phyloP scores from a whole-genome alignment of 2,329 filamentous ascomycete species.

The Exophiala oligosperma region DNA sequence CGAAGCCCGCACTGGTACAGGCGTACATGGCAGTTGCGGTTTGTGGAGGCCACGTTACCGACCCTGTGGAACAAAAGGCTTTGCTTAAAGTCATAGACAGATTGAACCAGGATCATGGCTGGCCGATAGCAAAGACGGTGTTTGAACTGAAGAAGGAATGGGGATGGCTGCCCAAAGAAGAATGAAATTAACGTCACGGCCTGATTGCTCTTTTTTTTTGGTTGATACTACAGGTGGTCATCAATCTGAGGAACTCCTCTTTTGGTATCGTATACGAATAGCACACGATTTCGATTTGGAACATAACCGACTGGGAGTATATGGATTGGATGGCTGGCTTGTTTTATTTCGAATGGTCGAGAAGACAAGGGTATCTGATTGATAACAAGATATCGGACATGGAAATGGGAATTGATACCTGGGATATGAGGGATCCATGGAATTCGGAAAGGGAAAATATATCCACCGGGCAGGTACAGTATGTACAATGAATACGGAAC shows the following conservation, averaged over 20 bases:
- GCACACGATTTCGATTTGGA: too few relatives aligned
- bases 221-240: too few relatives aligned
- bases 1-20: conserved; percentile 55
- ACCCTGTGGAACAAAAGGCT: conserved; percentile 22
- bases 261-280: too few relatives aligned
- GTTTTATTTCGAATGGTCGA: neutral
- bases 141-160: conserved; percentile 51
- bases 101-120: conserved; percentile 53
- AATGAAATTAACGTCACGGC: neutral
- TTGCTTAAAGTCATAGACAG: conserved; percentile 35
- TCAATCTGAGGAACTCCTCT: too few relatives aligned
- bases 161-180: conserved; percentile 34
- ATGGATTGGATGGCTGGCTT: neutral
- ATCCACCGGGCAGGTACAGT: neutral
- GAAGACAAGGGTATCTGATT: neutral
- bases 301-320: too few relatives aligned
- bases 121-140: conserved; percentile 53
- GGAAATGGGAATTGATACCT: too few relatives aligned
- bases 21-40: conserved; percentile 28
- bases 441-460: neutral
- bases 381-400: too few relatives aligned
- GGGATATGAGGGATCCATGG: neutral
- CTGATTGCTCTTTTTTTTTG: too few relatives aligned
- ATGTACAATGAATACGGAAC: too few relatives aligned
- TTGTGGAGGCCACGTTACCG: conserved; percentile 26